Evolutionary conservation across 2,329 filamentous ascomycete species (phyloP), one percentile per base, ranked within the genome.

Genomic region (Claviceps sorghi): DNA sequence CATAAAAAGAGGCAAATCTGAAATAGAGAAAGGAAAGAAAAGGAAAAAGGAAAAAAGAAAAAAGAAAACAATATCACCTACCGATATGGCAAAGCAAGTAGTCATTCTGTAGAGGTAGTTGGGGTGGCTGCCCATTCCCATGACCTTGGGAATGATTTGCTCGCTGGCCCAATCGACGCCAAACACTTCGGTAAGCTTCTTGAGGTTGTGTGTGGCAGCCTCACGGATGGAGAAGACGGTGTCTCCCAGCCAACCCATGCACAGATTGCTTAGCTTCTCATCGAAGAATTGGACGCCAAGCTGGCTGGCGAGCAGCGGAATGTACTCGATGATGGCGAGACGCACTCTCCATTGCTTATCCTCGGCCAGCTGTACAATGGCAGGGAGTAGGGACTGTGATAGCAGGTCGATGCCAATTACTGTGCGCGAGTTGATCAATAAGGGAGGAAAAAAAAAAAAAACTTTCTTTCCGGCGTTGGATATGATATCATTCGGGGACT

Each of bases 101-200:
- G 93, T 98, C 93, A 98, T 98, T 67, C 93, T 82, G 78, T 98
- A 98, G 51, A 98, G 84, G 68, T 98, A 98, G 74, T 98, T 98
- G 56, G 91, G 88, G 68, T 98, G 93, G 65, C 88, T 87, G 55
- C 93, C 93, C 93, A 98, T 97, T 40, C 86, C 87, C 79, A 95
- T 93, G 58, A 98, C 93, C 75, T 97, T 97, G 55, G 93, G 93
- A 61, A 98, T 95, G 64, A 98, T 98, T 47, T 90, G 89, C 66
- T 90, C 87, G 68, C 85, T 94, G 44, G 93, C 91, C 93, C 93
- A 98, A 58, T 95, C 89, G 17, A 97, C 90, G 48, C 93, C 93
- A 65, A 98, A 98, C 0, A 98, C 93, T 69, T 98, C 93, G 8
- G 93, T 97, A 55, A 98, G 78, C 78, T 97, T 97, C 79, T 95